A percentile compares a stretch with the other conserved stretches of the same genome.
phyloP scores from a whole-genome alignment of 2,329 filamentous ascomycete genomes.

The Fusarium devonianum region DNA sequence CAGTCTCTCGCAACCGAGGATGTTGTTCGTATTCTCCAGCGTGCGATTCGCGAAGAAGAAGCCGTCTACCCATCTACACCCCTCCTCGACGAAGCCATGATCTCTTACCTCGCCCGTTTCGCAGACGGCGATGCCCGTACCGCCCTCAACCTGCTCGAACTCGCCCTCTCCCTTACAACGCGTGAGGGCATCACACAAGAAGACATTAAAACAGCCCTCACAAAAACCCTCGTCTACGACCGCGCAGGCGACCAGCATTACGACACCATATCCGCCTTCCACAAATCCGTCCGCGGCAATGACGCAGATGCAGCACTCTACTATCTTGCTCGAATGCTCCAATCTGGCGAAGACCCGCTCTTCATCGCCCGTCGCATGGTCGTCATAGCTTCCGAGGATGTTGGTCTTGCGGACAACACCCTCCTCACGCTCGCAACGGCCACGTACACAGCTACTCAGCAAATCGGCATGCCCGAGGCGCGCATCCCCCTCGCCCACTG shows the following conservation, averaged over 20 bases:
- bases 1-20: conserved; percentile 76
- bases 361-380: conserved; percentile 93
- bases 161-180: conserved; percentile 75
- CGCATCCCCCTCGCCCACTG: conserved; percentile 91
- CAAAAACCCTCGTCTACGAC: conserved; percentile 94
- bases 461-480: conserved; percentile 94
- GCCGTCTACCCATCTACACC: conserved; percentile 51
- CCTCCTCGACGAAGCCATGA: conserved; percentile 78
- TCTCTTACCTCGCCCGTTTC: conserved; percentile 84
- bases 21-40: conserved; percentile 74
- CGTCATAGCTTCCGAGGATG: conserved; percentile 92
- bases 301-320: conserved; percentile 90
- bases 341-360: conserved; percentile 90
- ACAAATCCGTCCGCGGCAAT: conserved; percentile 91
- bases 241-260: conserved; percentile 96
- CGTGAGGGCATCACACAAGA: conserved; percentile 72
- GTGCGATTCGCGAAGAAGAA: conserved; percentile 74
- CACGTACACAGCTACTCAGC: conserved; percentile 86
- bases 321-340: conserved; percentile 94
- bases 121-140: conserved; percentile 93
- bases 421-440: conserved; percentile 86
- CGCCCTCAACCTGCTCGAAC: conserved; percentile 88
- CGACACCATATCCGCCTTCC: conserved; percentile 95
- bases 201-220: conserved; percentile 81
- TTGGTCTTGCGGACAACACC: conserved; percentile 86